Conservation (phyloP, 495 filamentous ascomycete species). For the Aspergillus campestris region DNA sequence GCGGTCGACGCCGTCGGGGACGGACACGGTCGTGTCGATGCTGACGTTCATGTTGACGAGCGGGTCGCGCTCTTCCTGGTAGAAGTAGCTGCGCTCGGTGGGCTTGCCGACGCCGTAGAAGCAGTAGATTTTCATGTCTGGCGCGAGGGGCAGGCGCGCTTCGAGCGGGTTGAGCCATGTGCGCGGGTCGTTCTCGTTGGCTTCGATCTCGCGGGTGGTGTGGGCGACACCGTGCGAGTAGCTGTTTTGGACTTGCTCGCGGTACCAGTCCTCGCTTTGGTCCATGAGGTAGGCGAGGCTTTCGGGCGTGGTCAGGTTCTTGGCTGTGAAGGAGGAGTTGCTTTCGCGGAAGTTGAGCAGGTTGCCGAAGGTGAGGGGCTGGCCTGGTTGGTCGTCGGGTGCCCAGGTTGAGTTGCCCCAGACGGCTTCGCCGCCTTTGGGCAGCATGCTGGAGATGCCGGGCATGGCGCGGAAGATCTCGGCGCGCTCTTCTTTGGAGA, state of each 20-base stretch:
- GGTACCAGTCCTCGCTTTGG: conserved; percentile 79
- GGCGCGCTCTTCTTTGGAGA: conserved; percentile 78
- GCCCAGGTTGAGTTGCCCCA: conserved; percentile 91
- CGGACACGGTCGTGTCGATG: conserved; percentile 74
- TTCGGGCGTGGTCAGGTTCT: conserved; percentile 72
- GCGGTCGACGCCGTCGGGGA: conserved; percentile 62
- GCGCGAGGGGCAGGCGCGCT: conserved; percentile 77
- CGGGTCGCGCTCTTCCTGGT: conserved; percentile 64
- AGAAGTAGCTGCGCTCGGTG: conserved; percentile 87
- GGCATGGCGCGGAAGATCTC: conserved; percentile 97
- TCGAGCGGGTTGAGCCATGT: conserved; percentile 98
- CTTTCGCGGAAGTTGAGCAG: conserved; percentile 77
- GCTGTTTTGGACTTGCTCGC: conserved; percentile 54
- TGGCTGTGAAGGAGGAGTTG: conserved; percentile 52
- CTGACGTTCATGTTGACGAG: conserved; percentile 66
- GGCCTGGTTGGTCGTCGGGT: conserved; percentile 73
- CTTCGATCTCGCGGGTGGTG: conserved; percentile 71
- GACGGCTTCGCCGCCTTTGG: conserved; percentile 87
- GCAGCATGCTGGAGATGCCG: conserved; percentile 90
- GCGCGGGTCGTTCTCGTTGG: conserved; percentile 67
- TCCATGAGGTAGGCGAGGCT: conserved; percentile 70
- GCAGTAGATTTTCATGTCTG: conserved; percentile 91
- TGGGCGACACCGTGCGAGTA: conserved; percentile 89
- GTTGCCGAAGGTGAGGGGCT: conserved; percentile 64
- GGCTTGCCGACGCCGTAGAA: conserved; percentile 93